Conservation (phyloP, 2,329 filamentous ascomycete species). For the Aspergillus pseudoviridinutans region DNA sequence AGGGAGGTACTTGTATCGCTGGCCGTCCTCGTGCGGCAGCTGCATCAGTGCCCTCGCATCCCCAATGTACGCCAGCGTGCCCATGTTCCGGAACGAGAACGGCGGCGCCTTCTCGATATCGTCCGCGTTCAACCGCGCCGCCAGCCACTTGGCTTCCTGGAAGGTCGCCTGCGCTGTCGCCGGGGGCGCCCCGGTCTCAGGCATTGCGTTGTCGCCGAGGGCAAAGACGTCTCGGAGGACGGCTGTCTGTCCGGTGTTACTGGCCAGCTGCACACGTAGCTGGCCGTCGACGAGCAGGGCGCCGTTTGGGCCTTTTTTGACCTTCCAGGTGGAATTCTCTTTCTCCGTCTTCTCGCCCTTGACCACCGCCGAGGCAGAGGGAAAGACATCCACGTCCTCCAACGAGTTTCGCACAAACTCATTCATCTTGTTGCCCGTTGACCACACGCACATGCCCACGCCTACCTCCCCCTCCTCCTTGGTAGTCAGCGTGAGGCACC, state of each 20-base stretch:
- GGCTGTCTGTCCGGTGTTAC: slow-evolving; percentile 31
- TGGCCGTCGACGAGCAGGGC: slow-evolving; percentile 54
- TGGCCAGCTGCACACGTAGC: slow-evolving; percentile 52
- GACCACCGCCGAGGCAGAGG: slow-evolving; percentile 25
- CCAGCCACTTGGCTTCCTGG: slow-evolving; percentile 58
- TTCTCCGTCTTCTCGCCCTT: slow-evolving; percentile 14
- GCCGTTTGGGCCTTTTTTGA: slow-evolving; percentile 48
- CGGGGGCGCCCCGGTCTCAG: slow-evolving; percentile 50
- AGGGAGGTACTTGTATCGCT: slow-evolving; percentile 27
- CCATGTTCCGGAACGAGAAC: slow-evolving; percentile 56
- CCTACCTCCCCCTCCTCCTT: slow-evolving; percentile 57
- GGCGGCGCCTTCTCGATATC: slow-evolving; percentile 31
- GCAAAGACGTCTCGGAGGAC: slow-evolving; percentile 53
- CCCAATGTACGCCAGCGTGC: slow-evolving; percentile 58
- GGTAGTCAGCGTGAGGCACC: slow-evolving; percentile 49
- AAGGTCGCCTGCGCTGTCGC: slow-evolving; percentile 58
- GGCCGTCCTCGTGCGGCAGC: slow-evolving; percentile 29
- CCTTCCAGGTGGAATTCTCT: slow-evolving; percentile 40
- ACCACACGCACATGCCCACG: slow-evolving; percentile 60
- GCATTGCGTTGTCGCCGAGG: slow-evolving; percentile 54
- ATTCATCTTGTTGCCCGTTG: slow-evolving; percentile 37
- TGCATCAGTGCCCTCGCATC: slow-evolving; percentile 57
- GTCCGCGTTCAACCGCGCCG: slow-evolving; percentile 50
- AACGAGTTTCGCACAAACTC: slow-evolving; percentile 28
- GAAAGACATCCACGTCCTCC: slow-evolving; percentile 30